Evolutionary conservation across 2,329 filamentous ascomycete species (phyloP), one percentile per base, ranked within the genome.

Genomic region (Alternaria incomplexa): DNA sequence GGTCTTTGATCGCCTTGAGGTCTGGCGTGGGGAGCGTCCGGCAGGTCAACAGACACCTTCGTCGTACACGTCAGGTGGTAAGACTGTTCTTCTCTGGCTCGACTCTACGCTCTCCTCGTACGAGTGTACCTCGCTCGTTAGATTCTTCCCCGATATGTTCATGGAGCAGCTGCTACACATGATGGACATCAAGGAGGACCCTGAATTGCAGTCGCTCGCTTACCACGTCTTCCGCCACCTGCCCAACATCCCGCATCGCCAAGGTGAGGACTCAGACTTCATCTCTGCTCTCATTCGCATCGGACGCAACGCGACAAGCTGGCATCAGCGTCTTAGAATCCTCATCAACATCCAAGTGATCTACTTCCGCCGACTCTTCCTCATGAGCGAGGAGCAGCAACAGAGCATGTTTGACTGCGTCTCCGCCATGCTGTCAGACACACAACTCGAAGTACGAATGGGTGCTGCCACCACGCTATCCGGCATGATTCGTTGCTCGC

Each of bases 111-210:
- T 99, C 4, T 93, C 92, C 3, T 97, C 93, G 0, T 92, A 96
- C 67, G 96, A 98, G 78, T 99, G 96, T 81, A 97, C 89, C 0
- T 91, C 96, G 76, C 87, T 99, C 13, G 89, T 96, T 17, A 89
- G 90, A 4, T 98, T 97, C 86, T 98, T 99, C 84, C 91, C 93
- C 0, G 87, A 92, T 36, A 86, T 91, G 0, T 95, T 98, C 75
- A 96, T 97, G 79, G 92, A 96, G 73, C 92, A 97, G 78, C 87
- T 99, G 13, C 84, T 99, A 56, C 94, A 99, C 83, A 99, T 99
- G 96, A 99, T 99, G 95, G 96, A 99, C 76, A 93, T 99, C 78
- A 98, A 98, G 80, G 96, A 99, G 80, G 96, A 99, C 73, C 93
- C 93, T 0, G 96, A 99, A 80, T 86, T 99, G 3, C 96, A 97